A percentile compares a stretch with the other conserved stretches of the same genome.
Evolutionary conservation across 2,329 filamentous ascomycete genomes (phyloP).

Genomic region (Aspergillus quadrilineatus): DNA sequence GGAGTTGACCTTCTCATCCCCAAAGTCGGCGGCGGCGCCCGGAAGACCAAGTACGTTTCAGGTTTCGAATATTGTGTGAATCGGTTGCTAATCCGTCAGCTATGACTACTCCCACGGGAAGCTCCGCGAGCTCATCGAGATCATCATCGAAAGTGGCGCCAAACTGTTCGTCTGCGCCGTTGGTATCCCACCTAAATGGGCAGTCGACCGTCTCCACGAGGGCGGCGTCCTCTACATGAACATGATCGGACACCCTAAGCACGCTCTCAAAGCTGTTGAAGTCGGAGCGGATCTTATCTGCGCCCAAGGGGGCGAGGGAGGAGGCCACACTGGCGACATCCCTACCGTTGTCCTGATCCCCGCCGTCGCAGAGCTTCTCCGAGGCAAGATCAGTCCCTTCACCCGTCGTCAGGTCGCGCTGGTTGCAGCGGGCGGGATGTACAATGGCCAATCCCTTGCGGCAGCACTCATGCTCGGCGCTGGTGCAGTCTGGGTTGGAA

Average conservation of each 20-base stretch:
- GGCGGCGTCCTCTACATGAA: slow-evolving; percentile 96
- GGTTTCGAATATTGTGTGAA: neutral
- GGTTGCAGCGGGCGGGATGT: slow-evolving; percentile 91
- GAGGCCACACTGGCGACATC: slow-evolving; percentile 92
- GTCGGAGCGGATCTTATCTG: slow-evolving; percentile 95
- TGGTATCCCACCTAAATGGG: slow-evolving; percentile 82
- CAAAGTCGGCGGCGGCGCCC: slow-evolving; percentile 88
- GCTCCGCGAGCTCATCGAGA: slow-evolving; percentile 82
- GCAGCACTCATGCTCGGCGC: slow-evolving; percentile 91
- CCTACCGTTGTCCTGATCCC: slow-evolving; percentile 91
- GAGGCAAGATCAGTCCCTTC: slow-evolving; percentile 79
- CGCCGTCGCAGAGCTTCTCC: slow-evolving; percentile 77
- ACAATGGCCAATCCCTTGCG: slow-evolving; percentile 86
- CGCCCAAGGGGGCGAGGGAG: slow-evolving; percentile 95
- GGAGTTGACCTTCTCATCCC: slow-evolving; percentile 67
- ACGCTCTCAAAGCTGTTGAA: slow-evolving; percentile 93
- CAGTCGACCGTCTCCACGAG: slow-evolving; percentile 88
- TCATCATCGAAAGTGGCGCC: slow-evolving; percentile 87
- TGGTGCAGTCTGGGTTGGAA: slow-evolving; percentile 92
- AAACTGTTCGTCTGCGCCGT: slow-evolving; percentile 96
- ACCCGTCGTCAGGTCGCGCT: slow-evolving; percentile 86
- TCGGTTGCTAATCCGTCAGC: slow-evolving; percentile 50
- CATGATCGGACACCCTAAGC: slow-evolving; percentile 99
- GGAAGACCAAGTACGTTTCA: slow-evolving; percentile 78
- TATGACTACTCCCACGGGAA: slow-evolving; percentile 99